These are phyloP conservation scores for Candida bentonensis DNA, from an alignment of 805 yeast genomes.

Conservation along the genomic window DNA sequence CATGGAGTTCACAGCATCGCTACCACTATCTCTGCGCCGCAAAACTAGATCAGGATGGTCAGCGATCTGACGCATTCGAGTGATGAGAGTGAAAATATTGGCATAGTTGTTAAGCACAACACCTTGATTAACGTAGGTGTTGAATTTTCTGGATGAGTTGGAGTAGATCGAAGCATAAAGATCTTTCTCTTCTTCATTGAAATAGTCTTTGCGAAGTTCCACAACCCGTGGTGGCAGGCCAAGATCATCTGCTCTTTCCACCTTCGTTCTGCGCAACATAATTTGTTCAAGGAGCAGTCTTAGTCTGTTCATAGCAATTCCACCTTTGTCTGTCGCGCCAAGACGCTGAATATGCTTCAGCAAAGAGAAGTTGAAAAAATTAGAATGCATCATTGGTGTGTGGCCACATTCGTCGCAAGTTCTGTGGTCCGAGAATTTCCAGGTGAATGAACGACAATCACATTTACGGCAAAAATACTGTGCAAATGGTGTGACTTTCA, in stretches of 20 bases:
- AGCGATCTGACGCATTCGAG: constrained; percentile 95
- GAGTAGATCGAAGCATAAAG: constrained; percentile 76
- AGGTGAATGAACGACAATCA: constrained; percentile 64
- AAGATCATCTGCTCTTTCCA: constrained; percentile 92
- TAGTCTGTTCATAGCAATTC: constrained; percentile 60
- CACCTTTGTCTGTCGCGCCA: constrained; percentile 74
- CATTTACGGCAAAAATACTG: constrained; percentile 89
- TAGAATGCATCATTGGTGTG: constrained; percentile 88
- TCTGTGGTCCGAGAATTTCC: constrained; percentile 76
- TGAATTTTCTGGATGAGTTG: constrained; percentile 75
- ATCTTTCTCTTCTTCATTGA: constrained; percentile 93
- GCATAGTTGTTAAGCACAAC: constrained; percentile 95
- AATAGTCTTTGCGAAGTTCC: constrained; percentile 70
- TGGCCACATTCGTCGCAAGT: constrained; percentile 82
- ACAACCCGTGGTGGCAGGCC: constrained; percentile 96
- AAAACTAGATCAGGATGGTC: constrained; percentile 96
- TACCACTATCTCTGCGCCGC: constrained; percentile 32
- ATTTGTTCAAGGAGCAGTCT: constrained; percentile 61
- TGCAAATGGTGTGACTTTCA: constrained; percentile 75
- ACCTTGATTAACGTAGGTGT: constrained; percentile 89
- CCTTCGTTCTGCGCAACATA: constrained; percentile 88
- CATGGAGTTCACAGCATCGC: constrained; percentile 38
- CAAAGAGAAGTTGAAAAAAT: constrained; percentile 91
- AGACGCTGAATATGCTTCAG: constrained; percentile 82
- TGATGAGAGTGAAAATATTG: constrained; percentile 86